Percentiles rank a stretch among this genome's conserved stretches.
phyloP scores from a whole-genome alignment of 345 rosid species.

The Boechera divaricarpa region DNA sequence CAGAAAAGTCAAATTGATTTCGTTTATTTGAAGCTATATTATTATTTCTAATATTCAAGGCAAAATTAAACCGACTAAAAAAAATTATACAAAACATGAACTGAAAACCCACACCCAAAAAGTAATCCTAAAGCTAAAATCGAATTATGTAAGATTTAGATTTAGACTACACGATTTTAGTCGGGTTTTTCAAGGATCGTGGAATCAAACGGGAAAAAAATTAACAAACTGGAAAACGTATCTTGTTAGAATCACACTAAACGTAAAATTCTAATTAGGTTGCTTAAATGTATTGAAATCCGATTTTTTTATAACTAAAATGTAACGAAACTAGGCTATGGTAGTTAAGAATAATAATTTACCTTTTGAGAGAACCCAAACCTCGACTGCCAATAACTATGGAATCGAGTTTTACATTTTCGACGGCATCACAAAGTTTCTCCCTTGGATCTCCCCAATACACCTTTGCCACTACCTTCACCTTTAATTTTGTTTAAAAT shows the following conservation, averaged over 20 bases:
- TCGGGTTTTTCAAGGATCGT: too few relatives aligned
- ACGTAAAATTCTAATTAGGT: too few relatives aligned
- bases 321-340: background rate
- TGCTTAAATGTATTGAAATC: background rate
- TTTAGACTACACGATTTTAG: background rate
- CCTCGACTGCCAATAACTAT: constrained; percentile 93
- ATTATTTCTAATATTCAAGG: too few relatives aligned
- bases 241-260: too few relatives aligned
- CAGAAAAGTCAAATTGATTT: too few relatives aligned
- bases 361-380: constrained; percentile 83
- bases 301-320: background rate
- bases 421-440: constrained; percentile 68
- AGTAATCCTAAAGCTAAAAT: background rate
- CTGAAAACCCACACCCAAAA: background rate
- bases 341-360: background rate
- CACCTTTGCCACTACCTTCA: constrained; percentile 67
- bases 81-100: too few relatives aligned
- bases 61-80: too few relatives aligned
- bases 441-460: constrained; percentile 95
- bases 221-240: too few relatives aligned
- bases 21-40: too few relatives aligned
- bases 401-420: constrained; percentile 71
- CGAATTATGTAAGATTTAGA: background rate
- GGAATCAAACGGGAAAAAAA: too few relatives aligned
- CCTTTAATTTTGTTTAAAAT: constrained; percentile 43